Conservation (phyloP, 2,329 filamentous ascomycete species). For the Trichoderma asperellum region DNA sequence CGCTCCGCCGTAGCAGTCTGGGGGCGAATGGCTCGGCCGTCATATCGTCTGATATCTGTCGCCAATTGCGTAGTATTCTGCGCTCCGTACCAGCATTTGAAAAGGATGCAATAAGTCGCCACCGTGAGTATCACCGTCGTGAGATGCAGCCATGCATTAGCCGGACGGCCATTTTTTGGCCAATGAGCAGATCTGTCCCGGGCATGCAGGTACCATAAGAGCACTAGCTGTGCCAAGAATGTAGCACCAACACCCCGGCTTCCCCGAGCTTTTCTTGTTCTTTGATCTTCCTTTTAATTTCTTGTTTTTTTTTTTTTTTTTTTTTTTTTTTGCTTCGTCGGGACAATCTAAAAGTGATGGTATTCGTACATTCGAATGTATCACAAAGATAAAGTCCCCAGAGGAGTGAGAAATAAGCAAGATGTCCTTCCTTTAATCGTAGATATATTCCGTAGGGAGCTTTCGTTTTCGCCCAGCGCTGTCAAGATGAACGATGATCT, state of each 20-base stretch:
- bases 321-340: not conserved
- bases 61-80: constrained; percentile 6
- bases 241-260: constrained; percentile 18
- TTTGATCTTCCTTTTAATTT: constrained; percentile 6
- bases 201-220: constrained; percentile 19
- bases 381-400: not conserved
- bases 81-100: not conserved
- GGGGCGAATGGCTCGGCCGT: not conserved
- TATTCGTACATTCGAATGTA: not conserved
- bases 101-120: constrained; percentile 22
- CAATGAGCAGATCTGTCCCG: constrained; percentile 23
- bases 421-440: not conserved
- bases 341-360: not conserved
- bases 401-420: not conserved
- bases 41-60: constrained; percentile 20
- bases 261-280: constrained; percentile 18
- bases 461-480: not conserved
- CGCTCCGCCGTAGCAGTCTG: not conserved
- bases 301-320: not conserved
- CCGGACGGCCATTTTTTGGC: not conserved
- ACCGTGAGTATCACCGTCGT: constrained; percentile 1
- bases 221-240: not conserved
- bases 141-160: constrained; percentile 25
- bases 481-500: not conserved
- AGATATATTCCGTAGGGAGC: not conserved